Base-by-base conservation (phyloP, 1,139 yeast species). In the Meyerozyma elateridarum region DNA sequence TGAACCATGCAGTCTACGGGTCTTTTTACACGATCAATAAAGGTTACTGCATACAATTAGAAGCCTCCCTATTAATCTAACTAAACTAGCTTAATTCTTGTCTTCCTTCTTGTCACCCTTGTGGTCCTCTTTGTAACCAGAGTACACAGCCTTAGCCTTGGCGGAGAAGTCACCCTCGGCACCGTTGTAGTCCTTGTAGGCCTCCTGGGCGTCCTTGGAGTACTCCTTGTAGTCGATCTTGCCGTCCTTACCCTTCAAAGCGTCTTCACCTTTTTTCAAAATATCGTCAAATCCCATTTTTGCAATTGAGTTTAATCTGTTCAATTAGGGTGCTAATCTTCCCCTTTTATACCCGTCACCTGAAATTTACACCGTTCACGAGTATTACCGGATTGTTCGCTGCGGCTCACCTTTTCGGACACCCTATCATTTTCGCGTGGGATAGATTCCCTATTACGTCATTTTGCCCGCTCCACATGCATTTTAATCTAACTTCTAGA, bases 221-320 rank as follows among this genome's bases (percentile, higher is more conserved):
- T 38, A 29, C 4, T 26, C 33, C 26, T 14, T 16, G 35, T 33
- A 31, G 35, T 39, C 40, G 20, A 36, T 12, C 34, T 35, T 37
- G 8, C 32, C 37, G 30, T 36, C 27, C 18, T 24, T 14, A 15
- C 27, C 27, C 6, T 11, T 18, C 18, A 24, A 24, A 7, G 22
- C 29, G 3, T 32, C 36, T 31, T 41, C 31, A 13, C 47, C 47
- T 42, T 58, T 49, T 48, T 56, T 56, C 25, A 58, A 27, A 28
- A 57, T 42, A 46, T 54, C 61, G 43, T 49, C 51, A 41, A 52
- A 48, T 27, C 48, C 51, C 62, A 58, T 58, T 41, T 26, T 42
- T 6, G 8, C 18, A 12, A 20, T 18, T 31, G 20, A 15, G 20
- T 27, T 17, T 25, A 29, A n/a, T n/a, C n/a, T n/a, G 36, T 14